These are phyloP conservation scores for Claviceps digitariae DNA, from an alignment of 2,329 filamentous ascomycete genomes.

Conservation along the genomic window DNA sequence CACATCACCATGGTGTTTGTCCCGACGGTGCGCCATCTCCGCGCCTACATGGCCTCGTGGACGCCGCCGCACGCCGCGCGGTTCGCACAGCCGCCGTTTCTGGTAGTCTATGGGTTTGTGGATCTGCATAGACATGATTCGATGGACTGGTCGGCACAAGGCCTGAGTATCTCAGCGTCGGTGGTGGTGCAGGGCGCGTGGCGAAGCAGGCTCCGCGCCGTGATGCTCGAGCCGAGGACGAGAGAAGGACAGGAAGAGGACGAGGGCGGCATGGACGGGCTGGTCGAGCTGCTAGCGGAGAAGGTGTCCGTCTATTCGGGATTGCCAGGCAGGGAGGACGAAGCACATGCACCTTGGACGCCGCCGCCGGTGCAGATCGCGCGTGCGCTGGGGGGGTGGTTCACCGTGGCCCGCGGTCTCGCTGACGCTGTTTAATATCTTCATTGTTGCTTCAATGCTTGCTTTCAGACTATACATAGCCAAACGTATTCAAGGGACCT, in stretches of 20 bases:
- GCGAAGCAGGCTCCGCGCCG: slow-evolving; percentile 28
- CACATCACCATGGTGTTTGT: slow-evolving; percentile 60
- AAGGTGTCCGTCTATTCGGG: slow-evolving; percentile 48
- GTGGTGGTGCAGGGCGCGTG: slow-evolving; percentile 47
- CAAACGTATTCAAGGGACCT: too few relatives aligned
- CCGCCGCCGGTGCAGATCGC: slow-evolving; percentile 40
- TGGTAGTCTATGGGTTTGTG: slow-evolving; percentile 54
- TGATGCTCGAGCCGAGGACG: slow-evolving; percentile 32
- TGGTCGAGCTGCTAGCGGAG: slow-evolving; percentile 28
- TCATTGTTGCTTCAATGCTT: neutral
- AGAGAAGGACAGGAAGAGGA: slow-evolving; percentile 16
- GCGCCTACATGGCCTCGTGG: slow-evolving; percentile 57
- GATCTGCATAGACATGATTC: slow-evolving; percentile 48
- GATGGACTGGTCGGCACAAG: slow-evolving; percentile 64
- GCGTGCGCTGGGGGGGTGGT: slow-evolving; percentile 52
- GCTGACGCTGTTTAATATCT: neutral
- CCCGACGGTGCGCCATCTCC: slow-evolving; percentile 62
- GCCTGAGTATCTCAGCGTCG: slow-evolving; percentile 49
- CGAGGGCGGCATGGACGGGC: neutral
- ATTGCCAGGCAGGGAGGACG: slow-evolving; percentile 43
- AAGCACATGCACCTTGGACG: slow-evolving; percentile 33
- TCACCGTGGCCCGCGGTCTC: slow-evolving; percentile 17
- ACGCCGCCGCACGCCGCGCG: slow-evolving; percentile 11
- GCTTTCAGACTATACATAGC: neutral
- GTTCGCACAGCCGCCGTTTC: slow-evolving; percentile 21